Conservation (phyloP, 2,329 filamentous ascomycete species). For the Ophiocordyceps sinensis region DNA sequence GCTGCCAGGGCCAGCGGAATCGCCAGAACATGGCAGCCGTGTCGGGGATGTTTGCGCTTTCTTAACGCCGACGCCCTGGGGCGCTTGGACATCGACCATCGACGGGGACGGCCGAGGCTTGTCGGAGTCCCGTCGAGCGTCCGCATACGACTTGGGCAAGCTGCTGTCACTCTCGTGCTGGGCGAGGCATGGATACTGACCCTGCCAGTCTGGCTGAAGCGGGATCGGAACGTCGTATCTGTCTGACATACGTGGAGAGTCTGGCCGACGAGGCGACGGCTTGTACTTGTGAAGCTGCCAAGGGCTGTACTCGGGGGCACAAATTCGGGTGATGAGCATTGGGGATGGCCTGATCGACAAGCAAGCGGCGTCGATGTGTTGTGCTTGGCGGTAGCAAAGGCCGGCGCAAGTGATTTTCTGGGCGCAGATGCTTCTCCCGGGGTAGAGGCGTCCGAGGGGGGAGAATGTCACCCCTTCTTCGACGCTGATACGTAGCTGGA, state of each 20-base stretch:
- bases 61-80: neutral
- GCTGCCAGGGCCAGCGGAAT: neutral
- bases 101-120: neutral
- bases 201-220: constrained; percentile 42
- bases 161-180: constrained; percentile 26
- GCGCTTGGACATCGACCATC: neutral
- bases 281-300: constrained; percentile 41
- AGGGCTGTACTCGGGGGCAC: constrained; percentile 37
- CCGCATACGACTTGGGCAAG: constrained; percentile 30
- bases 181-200: constrained; percentile 36
- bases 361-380: neutral
- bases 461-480: neutral
- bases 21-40: neutral
- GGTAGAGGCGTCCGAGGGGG: neutral
- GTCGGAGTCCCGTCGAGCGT: constrained; percentile 5
- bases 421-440: neutral
- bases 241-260: constrained; percentile 43
- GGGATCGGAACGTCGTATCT: constrained; percentile 35
- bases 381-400: neutral
- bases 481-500: neutral
- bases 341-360: constrained; percentile 13
- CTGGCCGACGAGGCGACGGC: constrained; percentile 27
- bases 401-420: neutral
- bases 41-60: neutral
- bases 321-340: constrained; percentile 43